These are phyloP conservation scores for Cyberlindnera galapagoensis DNA, from an alignment of 805 yeast genomes.

Conservation along the genomic window DNA sequence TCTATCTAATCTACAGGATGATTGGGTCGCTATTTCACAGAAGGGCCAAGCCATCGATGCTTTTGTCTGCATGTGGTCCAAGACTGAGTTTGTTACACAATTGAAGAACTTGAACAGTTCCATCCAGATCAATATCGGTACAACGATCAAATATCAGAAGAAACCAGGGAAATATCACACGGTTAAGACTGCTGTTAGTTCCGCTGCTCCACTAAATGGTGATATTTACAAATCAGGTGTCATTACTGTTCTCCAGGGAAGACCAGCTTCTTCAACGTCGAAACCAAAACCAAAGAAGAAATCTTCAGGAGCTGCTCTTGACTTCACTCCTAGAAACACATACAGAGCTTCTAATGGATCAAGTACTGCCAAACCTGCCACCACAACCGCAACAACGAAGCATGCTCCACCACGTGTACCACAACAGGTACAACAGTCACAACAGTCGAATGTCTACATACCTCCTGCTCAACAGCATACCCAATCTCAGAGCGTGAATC, in stretches of 20 bases:
- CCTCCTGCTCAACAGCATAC: constrained; percentile 6
- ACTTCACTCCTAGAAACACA: constrained; percentile 25
- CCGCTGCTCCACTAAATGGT: constrained; percentile 54
- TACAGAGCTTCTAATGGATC: constrained; percentile 5
- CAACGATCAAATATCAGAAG: constrained; percentile 76
- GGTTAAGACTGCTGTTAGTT: constrained; percentile 62
- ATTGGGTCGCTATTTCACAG: constrained; percentile 69
- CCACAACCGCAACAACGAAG: constrained; percentile 12
- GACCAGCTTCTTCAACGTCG: constrained; percentile 65
- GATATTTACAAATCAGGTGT: constrained; percentile 87
- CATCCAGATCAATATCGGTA: constrained; percentile 58
- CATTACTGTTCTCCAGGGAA: constrained; percentile 74
- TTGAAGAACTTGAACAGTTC: constrained; percentile 55
- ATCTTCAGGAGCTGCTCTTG: constrained; percentile 20
- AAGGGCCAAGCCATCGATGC: constrained; percentile 55
- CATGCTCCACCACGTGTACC: constrained; percentile 26
- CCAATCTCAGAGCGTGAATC: constrained; percentile 4
- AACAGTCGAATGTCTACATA: too few species aligned
- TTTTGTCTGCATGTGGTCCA: constrained; percentile 72
- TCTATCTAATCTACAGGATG: constrained; percentile 76
- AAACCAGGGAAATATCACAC: constrained; percentile 77
- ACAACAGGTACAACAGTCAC: constrained; percentile 15
- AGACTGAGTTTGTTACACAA: constrained; percentile 81
- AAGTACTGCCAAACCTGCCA: neutral
- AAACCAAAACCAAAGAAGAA: constrained; percentile 70